Evolutionary conservation across 2,329 filamentous ascomycete species (phyloP), one percentile per base, ranked within the genome.

Genomic region (Colletotrichum musae): DNA sequence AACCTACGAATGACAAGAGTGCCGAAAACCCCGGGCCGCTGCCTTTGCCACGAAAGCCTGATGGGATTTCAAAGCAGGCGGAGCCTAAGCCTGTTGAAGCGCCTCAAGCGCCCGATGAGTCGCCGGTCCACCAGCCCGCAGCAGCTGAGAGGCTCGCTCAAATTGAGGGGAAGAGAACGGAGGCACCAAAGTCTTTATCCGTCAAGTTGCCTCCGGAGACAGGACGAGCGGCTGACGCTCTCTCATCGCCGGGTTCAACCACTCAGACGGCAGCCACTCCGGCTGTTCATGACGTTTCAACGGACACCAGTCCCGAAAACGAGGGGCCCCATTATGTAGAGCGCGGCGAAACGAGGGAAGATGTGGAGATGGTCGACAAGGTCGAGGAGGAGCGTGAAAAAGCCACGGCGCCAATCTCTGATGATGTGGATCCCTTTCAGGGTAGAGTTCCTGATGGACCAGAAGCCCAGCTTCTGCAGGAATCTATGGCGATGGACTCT

Each of bases 221-320:
- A 26, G 54, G 76, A 58, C 81, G 81, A 45, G 73, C 78, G 58
- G 75, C 79, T 2, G 88, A 89, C 71, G 78, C 81, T 2, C 73
- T 84, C 6, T 89, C 86, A 3, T 90, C 88, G 2, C 86, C 88
- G 16, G 84, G 82, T 3, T 95, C 93, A 6, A 94, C 92, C 39
- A 87, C 91, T 2, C 91, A 91, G 74, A 94, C 92, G 51, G 90
- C 90, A 63, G 89, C 91, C 24, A 96, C 93, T 0, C 92, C 93
- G 2, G 88, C 87, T 43, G 86, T 91, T 47, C 87, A 91, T 69
- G 88, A 92, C 71, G 87, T 86, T 6, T 94, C 93, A 1, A 89
- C 92, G 1, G 91, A 92, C 73, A 94, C 93, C 2, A 94, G 92
- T 73, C 91, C 92, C 1, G 92, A 92, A 63, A 88, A 92, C 63